Evolutionary conservation across 2,329 filamentous ascomycete genomes (phyloP).

Genomic region (Tolypocladium amazonense): DNA sequence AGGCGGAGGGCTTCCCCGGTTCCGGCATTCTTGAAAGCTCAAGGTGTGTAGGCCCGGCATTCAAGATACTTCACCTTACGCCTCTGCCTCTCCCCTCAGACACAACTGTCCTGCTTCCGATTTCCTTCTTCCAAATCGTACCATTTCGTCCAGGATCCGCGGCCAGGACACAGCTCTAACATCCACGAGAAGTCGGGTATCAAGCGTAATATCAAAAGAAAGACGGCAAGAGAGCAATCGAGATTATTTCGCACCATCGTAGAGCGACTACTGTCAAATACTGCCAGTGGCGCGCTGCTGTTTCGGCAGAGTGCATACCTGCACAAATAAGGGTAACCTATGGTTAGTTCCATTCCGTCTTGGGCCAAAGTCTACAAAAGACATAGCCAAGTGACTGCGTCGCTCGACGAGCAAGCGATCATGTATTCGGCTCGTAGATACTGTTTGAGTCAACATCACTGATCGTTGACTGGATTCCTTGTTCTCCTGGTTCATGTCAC

Average conservation of each 20-base stretch:
- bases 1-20: no score
- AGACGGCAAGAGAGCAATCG: background rate
- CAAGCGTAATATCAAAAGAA: background rate
- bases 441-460: background rate
- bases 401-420: background rate
- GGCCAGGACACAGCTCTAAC: background rate
- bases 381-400: background rate
- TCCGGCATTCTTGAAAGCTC: background rate
- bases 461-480: background rate
- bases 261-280: background rate
- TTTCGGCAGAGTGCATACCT: background rate
- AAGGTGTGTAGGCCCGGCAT: background rate
- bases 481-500: background rate
- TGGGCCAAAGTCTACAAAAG: background rate
- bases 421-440: background rate
- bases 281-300: background rate
- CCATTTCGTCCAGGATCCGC: background rate
- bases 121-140: background rate
- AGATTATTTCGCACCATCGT: background rate
- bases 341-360: background rate
- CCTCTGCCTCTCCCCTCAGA: background rate
- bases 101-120: background rate
- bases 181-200: background rate
- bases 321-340: background rate
- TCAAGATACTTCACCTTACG: background rate